phyloP scores from a whole-genome alignment of 208 protist genomes.

The Strigomonas oncopelti region DNA sequence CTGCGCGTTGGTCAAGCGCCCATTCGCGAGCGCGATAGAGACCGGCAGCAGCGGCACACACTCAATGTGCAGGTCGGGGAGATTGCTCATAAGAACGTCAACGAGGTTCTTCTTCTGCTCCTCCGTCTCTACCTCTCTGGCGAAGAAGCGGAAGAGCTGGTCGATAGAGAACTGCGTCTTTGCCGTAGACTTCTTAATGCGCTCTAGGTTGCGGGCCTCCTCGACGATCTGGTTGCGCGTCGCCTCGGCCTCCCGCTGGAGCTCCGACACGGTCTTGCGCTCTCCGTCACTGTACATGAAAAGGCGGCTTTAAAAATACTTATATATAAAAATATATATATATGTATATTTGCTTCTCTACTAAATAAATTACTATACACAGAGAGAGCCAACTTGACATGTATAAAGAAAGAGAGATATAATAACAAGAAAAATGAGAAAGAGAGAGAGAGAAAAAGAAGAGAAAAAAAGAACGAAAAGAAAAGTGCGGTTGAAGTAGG shows the following conservation, averaged over 20 bases:
- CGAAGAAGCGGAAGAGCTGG: conserved; percentile 77
- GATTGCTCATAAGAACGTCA: conserved; percentile 53
- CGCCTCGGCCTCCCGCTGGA: conserved; percentile 68
- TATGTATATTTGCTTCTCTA: not conserved
- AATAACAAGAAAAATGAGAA: not conserved
- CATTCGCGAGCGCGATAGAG: conserved; percentile 72
- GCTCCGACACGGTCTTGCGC: conserved; percentile 80
- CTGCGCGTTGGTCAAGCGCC: conserved; percentile 56
- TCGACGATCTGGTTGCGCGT: conserved; percentile 58
- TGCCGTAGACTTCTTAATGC: conserved; percentile 52
- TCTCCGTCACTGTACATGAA: conserved; percentile 85
- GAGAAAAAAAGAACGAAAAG: not conserved
- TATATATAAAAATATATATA: not conserved
- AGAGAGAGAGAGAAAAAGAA: conserved; percentile 11
- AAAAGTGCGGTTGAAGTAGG: not conserved
- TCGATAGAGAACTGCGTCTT: conserved; percentile 74
- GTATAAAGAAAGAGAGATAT: no score
- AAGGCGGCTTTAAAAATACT: conserved; percentile 3
- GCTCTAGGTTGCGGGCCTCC: conserved; percentile 63
- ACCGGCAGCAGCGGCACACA: conserved; percentile 66
- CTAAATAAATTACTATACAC: not conserved
- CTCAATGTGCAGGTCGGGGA: conserved; percentile 63
- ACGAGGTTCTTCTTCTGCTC: conserved; percentile 62
- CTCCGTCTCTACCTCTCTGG: conserved; percentile 58
- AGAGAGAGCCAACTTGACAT: not conserved